Conservation (phyloP, 768 basidiomycete species). For the Boletellus sp. region DNA sequence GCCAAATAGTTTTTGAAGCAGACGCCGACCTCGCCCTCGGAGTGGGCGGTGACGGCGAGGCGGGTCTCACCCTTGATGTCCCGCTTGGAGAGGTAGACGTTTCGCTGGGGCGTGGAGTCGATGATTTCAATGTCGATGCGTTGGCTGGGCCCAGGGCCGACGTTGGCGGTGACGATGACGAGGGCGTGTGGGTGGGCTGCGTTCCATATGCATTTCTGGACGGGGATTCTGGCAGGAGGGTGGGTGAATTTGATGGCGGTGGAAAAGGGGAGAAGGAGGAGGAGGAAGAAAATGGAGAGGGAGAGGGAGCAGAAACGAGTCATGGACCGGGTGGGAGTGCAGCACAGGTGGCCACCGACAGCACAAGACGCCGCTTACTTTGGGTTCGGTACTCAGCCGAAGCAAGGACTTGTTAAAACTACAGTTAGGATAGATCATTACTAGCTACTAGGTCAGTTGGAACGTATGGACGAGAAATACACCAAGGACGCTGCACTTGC, state of each 20-base stretch:
- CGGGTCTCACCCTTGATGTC: slow-evolving; percentile 88
- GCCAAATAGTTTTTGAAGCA: slow-evolving; percentile 86
- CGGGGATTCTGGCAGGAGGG: slow-evolving; percentile 66
- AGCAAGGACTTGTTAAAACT: too few relatives aligned
- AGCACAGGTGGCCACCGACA: too few relatives aligned
- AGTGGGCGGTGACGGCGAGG: slow-evolving; percentile 90
- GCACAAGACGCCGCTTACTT: too few relatives aligned
- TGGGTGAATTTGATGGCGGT: slow-evolving; percentile 84
- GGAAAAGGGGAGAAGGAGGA: slow-evolving; percentile 28
- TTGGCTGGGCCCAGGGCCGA: slow-evolving; percentile 70
- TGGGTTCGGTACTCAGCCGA: too few relatives aligned
- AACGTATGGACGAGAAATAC: neutral
- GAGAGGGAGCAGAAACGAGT: neutral
- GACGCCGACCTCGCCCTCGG: slow-evolving; percentile 92
- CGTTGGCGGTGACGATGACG: slow-evolving; percentile 95
- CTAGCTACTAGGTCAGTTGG: neutral
- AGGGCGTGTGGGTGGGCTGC: slow-evolving; percentile 80
- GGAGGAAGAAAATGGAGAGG: too few relatives aligned
- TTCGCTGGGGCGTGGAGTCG: slow-evolving; percentile 79
- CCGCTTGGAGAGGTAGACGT: slow-evolving; percentile 88
- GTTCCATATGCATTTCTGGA: slow-evolving; percentile 93
- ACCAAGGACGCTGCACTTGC: neutral
- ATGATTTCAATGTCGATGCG: slow-evolving; percentile 92
- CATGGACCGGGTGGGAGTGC: too few relatives aligned
- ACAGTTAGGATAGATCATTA: slow-evolving; percentile 2